phyloP scores from a whole-genome alignment of 805 yeast species.

The Metschnikowia henanensis region DNA sequence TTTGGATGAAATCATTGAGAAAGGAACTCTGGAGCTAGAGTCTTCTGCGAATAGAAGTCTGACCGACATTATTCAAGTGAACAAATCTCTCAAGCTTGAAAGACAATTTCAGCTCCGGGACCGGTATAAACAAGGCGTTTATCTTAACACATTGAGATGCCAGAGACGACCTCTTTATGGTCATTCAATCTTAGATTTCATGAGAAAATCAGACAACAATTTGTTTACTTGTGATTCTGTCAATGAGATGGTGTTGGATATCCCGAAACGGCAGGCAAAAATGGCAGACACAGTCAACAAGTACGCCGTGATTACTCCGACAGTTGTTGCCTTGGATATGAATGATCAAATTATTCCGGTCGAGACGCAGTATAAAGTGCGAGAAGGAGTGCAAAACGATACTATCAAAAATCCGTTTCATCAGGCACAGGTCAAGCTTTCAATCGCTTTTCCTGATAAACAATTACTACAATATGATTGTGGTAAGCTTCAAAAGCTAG shows the following conservation, averaged over 20 bases:
- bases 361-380: conserved; percentile 31
- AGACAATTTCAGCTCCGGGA: conserved; percentile 55
- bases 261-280: conserved; percentile 28
- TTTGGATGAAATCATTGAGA: conserved; percentile 40
- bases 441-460: conserved; percentile 96
- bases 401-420: conserved; percentile 63
- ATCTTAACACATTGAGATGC: conserved; percentile 67
- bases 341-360: conserved; percentile 50
- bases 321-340: conserved; percentile 76
- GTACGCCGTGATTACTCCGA: conserved; percentile 86
- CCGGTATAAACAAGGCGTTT: conserved; percentile 53
- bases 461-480: conserved; percentile 91
- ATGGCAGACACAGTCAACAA: conserved; percentile 61
- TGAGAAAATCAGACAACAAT: conserved; percentile 4
- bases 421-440: conserved; percentile 77
- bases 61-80: conserved; percentile 53
- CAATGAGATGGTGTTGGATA: conserved; percentile 22
- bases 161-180: conserved; percentile 69
- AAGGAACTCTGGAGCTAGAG: conserved; percentile 11
- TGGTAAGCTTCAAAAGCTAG: conserved; percentile 90
- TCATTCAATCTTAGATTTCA: conserved; percentile 45
- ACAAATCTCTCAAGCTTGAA: conserved; percentile 51
- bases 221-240: conserved; percentile 24
- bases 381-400: conserved; percentile 30
- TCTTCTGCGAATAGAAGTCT: conserved; percentile 10